Percentiles rank a stretch among this genome's conserved stretches.
Conservation (phyloP, 495 filamentous ascomycete species). For the Aspergillus diversus region DNA sequence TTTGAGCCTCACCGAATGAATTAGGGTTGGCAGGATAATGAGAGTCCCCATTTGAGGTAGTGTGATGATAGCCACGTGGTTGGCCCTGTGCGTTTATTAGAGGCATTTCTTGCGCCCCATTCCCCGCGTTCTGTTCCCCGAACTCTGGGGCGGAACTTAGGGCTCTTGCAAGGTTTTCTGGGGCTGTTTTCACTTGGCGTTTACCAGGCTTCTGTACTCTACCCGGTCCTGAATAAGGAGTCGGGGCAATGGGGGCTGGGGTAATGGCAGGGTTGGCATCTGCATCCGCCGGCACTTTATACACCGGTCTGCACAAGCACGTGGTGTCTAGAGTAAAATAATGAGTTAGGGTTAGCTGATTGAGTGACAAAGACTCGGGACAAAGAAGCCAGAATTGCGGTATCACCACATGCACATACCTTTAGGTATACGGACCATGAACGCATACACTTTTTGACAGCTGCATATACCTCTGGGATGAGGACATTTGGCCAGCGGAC, state of each 20-base stretch:
- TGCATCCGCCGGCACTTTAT: conserved; percentile 36
- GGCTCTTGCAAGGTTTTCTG: conserved; percentile 36
- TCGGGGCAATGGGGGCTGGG: conserved; percentile 21
- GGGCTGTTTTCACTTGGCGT: conserved; percentile 29
- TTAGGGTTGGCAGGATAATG: neutral
- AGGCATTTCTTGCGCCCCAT: conserved; percentile 14
- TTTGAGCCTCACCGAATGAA: neutral
- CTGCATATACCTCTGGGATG: conserved; percentile 67
- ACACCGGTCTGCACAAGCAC: conserved; percentile 47
- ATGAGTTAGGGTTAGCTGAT: conserved; percentile 2
- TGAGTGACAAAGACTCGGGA: neutral
- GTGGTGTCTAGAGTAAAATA: conserved; percentile 32
- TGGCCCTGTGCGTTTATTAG: conserved; percentile 1
- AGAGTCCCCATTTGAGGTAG: neutral
- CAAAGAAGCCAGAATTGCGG: neutral
- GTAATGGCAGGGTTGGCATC: conserved; percentile 22
- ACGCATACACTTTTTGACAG: conserved; percentile 54
- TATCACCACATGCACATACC: conserved; percentile 28
- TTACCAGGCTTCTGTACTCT: conserved; percentile 37
- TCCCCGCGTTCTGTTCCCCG: conserved; percentile 21
- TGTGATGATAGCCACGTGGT: conserved; percentile 5
- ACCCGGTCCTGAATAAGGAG: conserved; percentile 21
- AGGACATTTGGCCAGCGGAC: conserved; percentile 76
- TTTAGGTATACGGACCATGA: conserved; percentile 58
- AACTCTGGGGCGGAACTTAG: conserved; percentile 29